A percentile compares a stretch with the other conserved stretches of the same genome.
Evolutionary conservation across 2,329 filamentous ascomycete species (phyloP).

Genomic region (Penicillium psychrosexuale): DNA sequence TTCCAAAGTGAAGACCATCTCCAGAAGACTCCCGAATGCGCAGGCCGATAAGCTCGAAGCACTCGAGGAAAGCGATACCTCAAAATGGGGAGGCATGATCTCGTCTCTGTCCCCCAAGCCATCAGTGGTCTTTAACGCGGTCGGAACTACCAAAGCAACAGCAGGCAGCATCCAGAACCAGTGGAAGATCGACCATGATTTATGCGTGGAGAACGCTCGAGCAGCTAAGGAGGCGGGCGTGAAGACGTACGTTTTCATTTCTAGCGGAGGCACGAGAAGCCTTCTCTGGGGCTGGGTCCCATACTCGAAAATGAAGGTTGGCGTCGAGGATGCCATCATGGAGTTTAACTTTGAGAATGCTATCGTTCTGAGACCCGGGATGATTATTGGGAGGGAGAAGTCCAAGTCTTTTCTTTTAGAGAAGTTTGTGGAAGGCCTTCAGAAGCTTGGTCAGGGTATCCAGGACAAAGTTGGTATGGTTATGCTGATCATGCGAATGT

Average conservation of each 20-base stretch:
- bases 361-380: constrained; percentile 36
- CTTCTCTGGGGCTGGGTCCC: constrained; percentile 29
- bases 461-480: constrained; percentile 31
- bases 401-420: constrained; percentile 24
- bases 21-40: constrained; percentile 22
- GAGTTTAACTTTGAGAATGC: constrained; percentile 37
- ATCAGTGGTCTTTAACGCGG: constrained; percentile 31
- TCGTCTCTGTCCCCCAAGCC: constrained; percentile 24
- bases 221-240: constrained; percentile 37
- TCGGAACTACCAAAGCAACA: constrained; percentile 34
- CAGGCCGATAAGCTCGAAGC: constrained; percentile 30
- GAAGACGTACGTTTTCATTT: constrained; percentile 37
- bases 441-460: constrained; percentile 23
- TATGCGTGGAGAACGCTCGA: constrained; percentile 34
- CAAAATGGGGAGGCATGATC: constrained; percentile 32
- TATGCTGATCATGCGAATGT: not conserved
- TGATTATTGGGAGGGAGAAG: constrained; percentile 34
- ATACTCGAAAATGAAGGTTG: constrained; percentile 39
- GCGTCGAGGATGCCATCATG: constrained; percentile 37
- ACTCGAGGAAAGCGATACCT: constrained; percentile 27
- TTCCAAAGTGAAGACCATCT: constrained; percentile 28
- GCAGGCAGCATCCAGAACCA: constrained; percentile 36
- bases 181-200: constrained; percentile 40
- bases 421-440: constrained; percentile 19
- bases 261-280: constrained; percentile 33